Percentiles rank a stretch among this genome's conserved stretches.
Evolutionary conservation across 306 rosid genomes (phyloP).

Genomic region (Ormosia emarginata): DNA sequence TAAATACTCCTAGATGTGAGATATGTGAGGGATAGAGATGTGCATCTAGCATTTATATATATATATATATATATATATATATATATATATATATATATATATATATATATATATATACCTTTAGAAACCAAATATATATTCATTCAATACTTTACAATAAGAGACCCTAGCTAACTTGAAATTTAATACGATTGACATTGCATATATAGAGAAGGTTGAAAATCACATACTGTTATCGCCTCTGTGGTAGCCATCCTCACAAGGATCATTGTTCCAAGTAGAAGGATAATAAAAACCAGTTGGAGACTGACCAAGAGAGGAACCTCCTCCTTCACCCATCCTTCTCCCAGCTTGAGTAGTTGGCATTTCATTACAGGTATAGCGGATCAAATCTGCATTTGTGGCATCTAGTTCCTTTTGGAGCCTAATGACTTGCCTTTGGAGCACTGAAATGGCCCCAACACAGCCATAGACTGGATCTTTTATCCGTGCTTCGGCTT

Average conservation of each 20-base stretch:
- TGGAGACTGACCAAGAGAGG: conserved; percentile 28
- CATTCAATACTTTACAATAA: not conserved
- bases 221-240: conserved; percentile 32
- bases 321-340: conserved; percentile 23
- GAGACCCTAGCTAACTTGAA: conserved; percentile 24
- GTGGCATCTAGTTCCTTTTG: conserved; percentile 88
- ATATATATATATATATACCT: no score
- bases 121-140: not conserved
- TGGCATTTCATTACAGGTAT: conserved; percentile 38
- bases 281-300: conserved; percentile 33
- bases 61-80: no score
- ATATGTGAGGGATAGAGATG: no score
- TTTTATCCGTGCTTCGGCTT: conserved; percentile 87
- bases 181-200: not conserved
- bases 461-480: conserved; percentile 96
- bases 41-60: no score
- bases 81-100: no score
- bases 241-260: conserved; percentile 31
- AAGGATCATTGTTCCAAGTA: conserved; percentile 33
- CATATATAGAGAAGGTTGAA: not conserved
- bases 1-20: no score
- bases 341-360: conserved; percentile 21
- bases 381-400: conserved; percentile 66
- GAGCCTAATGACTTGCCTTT: conserved; percentile 67
- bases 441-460: conserved; percentile 81